Conservation (phyloP, 2,329 filamentous ascomycete genomes). For the Venturia asperata region DNA sequence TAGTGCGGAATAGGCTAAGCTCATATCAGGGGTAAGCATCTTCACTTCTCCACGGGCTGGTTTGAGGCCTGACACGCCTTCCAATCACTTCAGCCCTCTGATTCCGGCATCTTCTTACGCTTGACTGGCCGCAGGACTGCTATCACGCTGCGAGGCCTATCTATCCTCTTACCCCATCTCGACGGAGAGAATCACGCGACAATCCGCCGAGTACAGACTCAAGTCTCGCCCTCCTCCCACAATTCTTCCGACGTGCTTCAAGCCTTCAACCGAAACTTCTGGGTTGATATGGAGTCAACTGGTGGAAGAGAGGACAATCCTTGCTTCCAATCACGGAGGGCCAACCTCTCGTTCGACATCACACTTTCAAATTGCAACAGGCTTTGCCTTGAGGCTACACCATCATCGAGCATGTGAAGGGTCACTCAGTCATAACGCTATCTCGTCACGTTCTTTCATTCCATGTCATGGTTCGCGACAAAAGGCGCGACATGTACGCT, state of each 20-base stretch:
- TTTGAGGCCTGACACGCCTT: too few species aligned
- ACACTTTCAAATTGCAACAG: not conserved
- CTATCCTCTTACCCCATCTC: too few species aligned
- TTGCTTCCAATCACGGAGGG: not conserved
- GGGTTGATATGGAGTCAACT: not conserved
- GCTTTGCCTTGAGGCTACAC: not conserved
- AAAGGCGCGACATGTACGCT: not conserved
- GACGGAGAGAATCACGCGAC: too few species aligned
- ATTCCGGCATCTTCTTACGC: too few species aligned
- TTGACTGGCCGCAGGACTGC: too few species aligned
- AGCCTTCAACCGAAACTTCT: not conserved
- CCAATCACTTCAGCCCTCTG: too few species aligned
- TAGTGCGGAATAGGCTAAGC: not conserved
- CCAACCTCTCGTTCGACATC: not conserved
- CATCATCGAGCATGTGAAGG: too few species aligned
- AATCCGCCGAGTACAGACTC: too few species aligned
- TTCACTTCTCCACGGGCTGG: too few species aligned
- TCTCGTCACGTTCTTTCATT: not conserved
- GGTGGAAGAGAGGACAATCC: not conserved
- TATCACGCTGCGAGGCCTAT: too few species aligned
- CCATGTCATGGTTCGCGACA: not conserved
- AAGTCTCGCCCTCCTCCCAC: not conserved
- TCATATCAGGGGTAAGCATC: too few species aligned
- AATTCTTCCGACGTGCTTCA: not conserved
- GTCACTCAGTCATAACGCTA: too few species aligned